phyloP scores from a whole-genome alignment of 2,329 filamentous ascomycete species.

The Aspergillus viridinutans region DNA sequence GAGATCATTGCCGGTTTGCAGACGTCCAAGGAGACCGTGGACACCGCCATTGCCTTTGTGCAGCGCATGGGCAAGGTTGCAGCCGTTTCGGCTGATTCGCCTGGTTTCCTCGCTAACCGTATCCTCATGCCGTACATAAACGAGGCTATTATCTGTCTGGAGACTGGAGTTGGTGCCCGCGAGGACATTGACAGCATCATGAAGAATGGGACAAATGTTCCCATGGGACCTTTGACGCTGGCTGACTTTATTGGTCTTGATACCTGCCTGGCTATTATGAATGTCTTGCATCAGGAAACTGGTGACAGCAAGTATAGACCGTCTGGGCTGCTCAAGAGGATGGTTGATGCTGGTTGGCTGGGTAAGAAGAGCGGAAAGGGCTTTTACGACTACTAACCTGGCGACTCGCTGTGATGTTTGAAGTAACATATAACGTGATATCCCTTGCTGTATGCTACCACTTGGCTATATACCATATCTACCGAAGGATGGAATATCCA shows the following conservation, averaged over 20 bases:
- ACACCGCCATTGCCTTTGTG: slow-evolving; percentile 80
- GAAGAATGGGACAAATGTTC: slow-evolving; percentile 98
- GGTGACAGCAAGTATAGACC: slow-evolving; percentile 95
- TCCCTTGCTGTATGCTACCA: neutral
- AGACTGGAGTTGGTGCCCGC: slow-evolving; percentile 82
- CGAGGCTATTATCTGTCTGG: slow-evolving; percentile 91
- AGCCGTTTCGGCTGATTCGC: slow-evolving; percentile 81
- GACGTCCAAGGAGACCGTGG: slow-evolving; percentile 76
- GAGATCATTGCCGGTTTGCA: slow-evolving; percentile 96
- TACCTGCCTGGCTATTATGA: slow-evolving; percentile 96
- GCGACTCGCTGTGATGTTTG: neutral
- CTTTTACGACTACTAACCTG: slow-evolving; percentile 76
- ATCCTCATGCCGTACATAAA: slow-evolving; percentile 99
- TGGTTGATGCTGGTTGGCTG: slow-evolving; percentile 97
- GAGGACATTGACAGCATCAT: slow-evolving; percentile 97
- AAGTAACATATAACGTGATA: neutral
- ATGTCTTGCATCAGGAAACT: slow-evolving; percentile 83
- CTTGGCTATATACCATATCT: neutral
- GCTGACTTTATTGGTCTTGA: slow-evolving; percentile 97
- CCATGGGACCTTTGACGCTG: slow-evolving; percentile 90
- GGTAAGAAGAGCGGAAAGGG: slow-evolving; percentile 97
- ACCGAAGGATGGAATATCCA: neutral
- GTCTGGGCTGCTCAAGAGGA: slow-evolving; percentile 79
- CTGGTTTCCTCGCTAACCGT: slow-evolving; percentile 91
- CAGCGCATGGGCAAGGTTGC: slow-evolving; percentile 89